phyloP scores from a whole-genome alignment of 2,329 filamentous ascomycete genomes.

The Fulvia fulva region DNA sequence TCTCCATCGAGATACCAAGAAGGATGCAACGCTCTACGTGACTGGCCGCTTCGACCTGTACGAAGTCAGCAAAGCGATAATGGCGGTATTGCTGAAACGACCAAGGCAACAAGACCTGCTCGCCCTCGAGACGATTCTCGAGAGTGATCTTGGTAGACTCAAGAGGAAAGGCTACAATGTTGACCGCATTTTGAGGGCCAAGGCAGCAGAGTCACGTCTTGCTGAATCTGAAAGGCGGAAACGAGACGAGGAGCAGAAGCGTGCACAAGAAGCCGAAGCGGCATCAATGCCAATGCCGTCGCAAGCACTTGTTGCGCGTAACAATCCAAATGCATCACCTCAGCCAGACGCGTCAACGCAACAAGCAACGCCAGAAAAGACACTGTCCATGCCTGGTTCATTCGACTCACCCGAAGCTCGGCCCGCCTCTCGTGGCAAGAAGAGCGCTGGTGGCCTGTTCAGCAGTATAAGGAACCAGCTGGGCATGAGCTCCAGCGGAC shows the following conservation, averaged over 20 bases:
- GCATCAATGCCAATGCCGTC: slow-evolving; percentile 5
- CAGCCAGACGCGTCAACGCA: neutral
- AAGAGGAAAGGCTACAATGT: slow-evolving; percentile 93
- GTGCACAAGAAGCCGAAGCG: slow-evolving; percentile 37
- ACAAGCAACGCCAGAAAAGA: slow-evolving; percentile 17
- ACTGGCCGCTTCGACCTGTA: slow-evolving; percentile 77
- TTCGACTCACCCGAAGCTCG: slow-evolving; percentile 61
- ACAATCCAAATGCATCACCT: neutral
- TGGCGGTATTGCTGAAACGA: slow-evolving; percentile 71
- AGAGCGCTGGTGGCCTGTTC: slow-evolving; percentile 55
- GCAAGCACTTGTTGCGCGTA: slow-evolving; percentile 16
- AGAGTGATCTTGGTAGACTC: slow-evolving; percentile 75
- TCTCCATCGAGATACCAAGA: slow-evolving; percentile 51
- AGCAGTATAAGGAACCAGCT: slow-evolving; percentile 60
- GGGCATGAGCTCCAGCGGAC: slow-evolving; percentile 41
- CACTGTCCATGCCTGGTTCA: slow-evolving; percentile 64
- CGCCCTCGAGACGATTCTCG: slow-evolving; percentile 86
- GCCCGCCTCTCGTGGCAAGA: slow-evolving; percentile 33
- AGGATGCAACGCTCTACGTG: slow-evolving; percentile 69
- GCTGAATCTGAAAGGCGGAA: slow-evolving; percentile 76
- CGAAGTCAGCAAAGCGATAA: slow-evolving; percentile 84
- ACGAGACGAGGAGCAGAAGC: slow-evolving; percentile 55
- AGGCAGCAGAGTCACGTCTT: slow-evolving; percentile 81
- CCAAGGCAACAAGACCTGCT: slow-evolving; percentile 86
- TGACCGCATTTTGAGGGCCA: slow-evolving; percentile 82